Evolutionary conservation across 2,329 filamentous ascomycete genomes (phyloP).

Genomic region (Cytospora leucostoma): DNA sequence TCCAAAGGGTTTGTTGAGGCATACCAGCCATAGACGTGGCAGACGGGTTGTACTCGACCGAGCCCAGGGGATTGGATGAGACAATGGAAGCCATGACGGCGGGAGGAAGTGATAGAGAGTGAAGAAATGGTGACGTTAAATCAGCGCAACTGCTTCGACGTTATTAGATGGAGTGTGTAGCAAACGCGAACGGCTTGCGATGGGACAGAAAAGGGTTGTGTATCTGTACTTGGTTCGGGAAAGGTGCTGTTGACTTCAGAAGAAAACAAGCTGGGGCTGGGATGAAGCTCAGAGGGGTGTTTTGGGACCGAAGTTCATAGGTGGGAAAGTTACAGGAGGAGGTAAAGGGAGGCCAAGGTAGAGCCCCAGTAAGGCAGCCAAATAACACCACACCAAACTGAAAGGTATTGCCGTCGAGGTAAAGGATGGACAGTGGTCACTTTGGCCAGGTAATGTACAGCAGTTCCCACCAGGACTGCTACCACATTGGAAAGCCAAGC

Average conservation of each 20-base stretch:
- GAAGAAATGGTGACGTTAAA: background rate
- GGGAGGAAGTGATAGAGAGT: background rate
- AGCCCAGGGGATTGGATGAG: slow-evolving; percentile 36
- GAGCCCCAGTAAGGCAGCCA: background rate
- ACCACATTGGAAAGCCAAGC: background rate
- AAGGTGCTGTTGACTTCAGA: background rate
- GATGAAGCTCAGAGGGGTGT: slow-evolving; percentile 1
- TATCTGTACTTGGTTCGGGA: background rate
- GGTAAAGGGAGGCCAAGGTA: background rate
- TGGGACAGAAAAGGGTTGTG: slow-evolving; percentile 5
- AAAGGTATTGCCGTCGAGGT: background rate
- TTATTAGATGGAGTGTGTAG: slow-evolving; percentile 1
- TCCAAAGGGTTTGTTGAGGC: slow-evolving; percentile 12
- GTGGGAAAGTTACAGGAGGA: background rate
- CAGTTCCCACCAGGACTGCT: background rate
- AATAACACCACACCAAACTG: background rate
- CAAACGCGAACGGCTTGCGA: slow-evolving; percentile 14
- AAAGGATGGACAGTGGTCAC: background rate
- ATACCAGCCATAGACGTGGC: background rate
- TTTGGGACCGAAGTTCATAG: background rate
- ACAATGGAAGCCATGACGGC: slow-evolving; percentile 15
- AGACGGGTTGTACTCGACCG: slow-evolving; percentile 6
- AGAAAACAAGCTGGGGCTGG: slow-evolving; percentile 11
- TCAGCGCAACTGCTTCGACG: slow-evolving; percentile 16
- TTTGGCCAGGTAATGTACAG: background rate